Base-by-base conservation (phyloP, 1,284 basidiomycete genomes). In the Pseudozyma sp. region DNA sequence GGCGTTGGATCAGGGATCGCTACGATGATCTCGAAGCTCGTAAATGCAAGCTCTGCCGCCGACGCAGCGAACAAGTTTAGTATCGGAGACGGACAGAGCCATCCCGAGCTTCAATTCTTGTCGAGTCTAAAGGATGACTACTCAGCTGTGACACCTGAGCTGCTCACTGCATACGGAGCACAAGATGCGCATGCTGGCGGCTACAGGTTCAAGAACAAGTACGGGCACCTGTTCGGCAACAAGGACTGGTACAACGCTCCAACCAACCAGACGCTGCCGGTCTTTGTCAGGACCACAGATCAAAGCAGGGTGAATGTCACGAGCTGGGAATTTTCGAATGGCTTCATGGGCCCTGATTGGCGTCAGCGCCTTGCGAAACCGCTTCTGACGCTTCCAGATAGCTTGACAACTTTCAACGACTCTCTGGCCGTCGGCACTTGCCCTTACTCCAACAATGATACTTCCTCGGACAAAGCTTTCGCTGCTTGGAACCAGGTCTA, bases 221-320 rank as follows among this genome's bases (percentile, higher is more conserved):
- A 59, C 21, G 56, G 57, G 1, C 57, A 56, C n/a, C 40, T 66
- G 25, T 19, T 59, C 5, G 63, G 63, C 6, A 34, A 50, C 10
- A 44, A 44, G 9, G 62, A 64, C 11, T 64, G 62, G 62, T 64
- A 58, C 40, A 64, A 64, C 34, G 51, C 50, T 21, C 55, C 62
- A 9, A 34, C 53, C 44, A 64, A 64, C 21, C 50, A 58, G 14
- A 42, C 55, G 3, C 45, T 64, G 31, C 62, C 62, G 10, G 62
- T 64, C 1, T 64, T 64, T 18, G 51, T 58, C 34, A 38, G 62
- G 16, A 64, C 62, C 10, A 64, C 62, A 12, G 62, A 64, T 19
- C 62, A 64, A 43, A 53, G 51, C 44, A 47, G 62, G 19, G 62
- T 64, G 45, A 64, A 58, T 13, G 55, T 49, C 18, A 64, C 62